Evolutionary conservation across 495 filamentous ascomycete species (phyloP).

Genomic region (Neurospora hispaniola): DNA sequence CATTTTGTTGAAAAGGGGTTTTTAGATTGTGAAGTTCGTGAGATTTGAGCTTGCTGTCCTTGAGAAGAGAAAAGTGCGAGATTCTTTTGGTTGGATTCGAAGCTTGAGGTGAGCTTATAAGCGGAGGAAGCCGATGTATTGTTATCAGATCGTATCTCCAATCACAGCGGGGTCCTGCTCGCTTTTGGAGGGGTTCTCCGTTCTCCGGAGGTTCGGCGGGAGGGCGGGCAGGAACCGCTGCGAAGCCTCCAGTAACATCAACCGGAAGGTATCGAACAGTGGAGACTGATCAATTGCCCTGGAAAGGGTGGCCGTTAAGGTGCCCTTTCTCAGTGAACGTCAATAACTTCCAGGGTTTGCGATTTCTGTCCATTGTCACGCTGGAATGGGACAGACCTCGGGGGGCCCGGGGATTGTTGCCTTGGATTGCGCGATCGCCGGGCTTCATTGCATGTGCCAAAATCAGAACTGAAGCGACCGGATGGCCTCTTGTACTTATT

Average conservation of each 20-base stretch:
- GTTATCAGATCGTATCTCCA: neutral
- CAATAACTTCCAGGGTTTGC: neutral
- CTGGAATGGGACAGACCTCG: neutral
- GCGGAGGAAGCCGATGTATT: neutral
- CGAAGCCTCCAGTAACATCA: neutral
- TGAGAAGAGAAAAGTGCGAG: neutral
- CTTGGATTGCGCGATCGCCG: neutral
- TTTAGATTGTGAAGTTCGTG: neutral
- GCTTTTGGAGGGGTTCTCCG: neutral
- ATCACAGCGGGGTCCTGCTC: neutral
- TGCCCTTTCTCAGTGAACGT: neutral
- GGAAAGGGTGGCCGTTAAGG: neutral
- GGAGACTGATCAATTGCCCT: neutral
- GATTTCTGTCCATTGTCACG: neutral
- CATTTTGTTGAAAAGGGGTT: conserved; percentile 38
- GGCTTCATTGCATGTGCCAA: neutral
- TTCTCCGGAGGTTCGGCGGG: neutral
- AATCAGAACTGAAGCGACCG: neutral
- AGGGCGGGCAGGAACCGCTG: neutral
- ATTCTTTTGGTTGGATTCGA: neutral
- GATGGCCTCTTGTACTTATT: neutral
- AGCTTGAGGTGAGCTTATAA: neutral
- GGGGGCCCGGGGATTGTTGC: neutral
- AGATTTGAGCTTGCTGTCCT: neutral
- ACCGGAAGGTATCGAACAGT: neutral